Evolutionary conservation across 768 basidiomycete species (phyloP).

Genomic region (Kwoniella newhampshirensis): DNA sequence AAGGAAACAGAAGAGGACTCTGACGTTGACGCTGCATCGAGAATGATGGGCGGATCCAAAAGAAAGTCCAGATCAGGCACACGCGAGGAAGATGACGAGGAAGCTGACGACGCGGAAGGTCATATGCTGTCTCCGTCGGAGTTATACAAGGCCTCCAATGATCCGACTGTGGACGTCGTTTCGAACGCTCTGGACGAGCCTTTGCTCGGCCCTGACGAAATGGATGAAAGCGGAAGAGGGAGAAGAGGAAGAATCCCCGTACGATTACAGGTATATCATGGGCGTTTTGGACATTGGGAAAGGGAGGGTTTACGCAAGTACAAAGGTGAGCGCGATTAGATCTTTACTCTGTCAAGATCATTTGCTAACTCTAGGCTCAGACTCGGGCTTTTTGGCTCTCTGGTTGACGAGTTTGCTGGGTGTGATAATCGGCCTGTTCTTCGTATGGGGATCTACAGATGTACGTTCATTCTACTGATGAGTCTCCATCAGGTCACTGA

Average conservation of each 20-base stretch:
- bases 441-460: slow-evolving; percentile 53
- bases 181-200: slow-evolving; percentile 37
- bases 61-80: slow-evolving; percentile 20
- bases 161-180: not conserved
- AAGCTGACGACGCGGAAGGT: slow-evolving; percentile 26
- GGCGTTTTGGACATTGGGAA: slow-evolving; percentile 44
- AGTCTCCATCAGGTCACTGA: not conserved
- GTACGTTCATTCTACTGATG: slow-evolving; percentile 26
- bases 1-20: slow-evolving; percentile 33
- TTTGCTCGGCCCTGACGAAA: slow-evolving; percentile 41
- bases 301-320: slow-evolving; percentile 45
- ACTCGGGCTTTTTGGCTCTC: slow-evolving; percentile 47
- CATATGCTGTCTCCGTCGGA: slow-evolving; percentile 36
- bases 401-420: slow-evolving; percentile 47
- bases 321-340: slow-evolving; percentile 35
- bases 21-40: slow-evolving; percentile 21
- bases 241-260: slow-evolving; percentile 28
- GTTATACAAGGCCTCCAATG: slow-evolving; percentile 15
- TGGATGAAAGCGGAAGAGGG: slow-evolving; percentile 16
- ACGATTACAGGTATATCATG: slow-evolving; percentile 45
- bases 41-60: slow-evolving; percentile 33
- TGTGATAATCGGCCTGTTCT: slow-evolving; percentile 42
- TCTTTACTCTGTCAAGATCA: not conserved
- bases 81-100: slow-evolving; percentile 12
- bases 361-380: slow-evolving; percentile 14